Evolutionary conservation across 208 protist species (phyloP).

Genomic region (Leishmania arabica): DNA sequence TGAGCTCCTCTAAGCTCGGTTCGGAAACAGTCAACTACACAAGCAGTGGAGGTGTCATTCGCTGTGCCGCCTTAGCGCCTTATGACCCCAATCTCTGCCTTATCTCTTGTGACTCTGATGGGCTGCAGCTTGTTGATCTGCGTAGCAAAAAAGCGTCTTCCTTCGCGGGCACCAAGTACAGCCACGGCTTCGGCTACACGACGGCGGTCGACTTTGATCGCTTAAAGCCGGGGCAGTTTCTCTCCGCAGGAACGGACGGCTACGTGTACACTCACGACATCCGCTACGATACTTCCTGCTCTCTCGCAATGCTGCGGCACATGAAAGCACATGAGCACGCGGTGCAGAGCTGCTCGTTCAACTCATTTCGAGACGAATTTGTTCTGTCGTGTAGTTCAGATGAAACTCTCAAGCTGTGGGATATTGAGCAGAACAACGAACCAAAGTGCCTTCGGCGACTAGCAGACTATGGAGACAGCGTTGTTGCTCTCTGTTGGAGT

Average conservation of each 20-base stretch:
- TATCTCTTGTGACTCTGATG: conserved; percentile 38
- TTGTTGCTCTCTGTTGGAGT: conserved; percentile 82
- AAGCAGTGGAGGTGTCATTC: conserved; percentile 25
- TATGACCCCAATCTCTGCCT: conserved; percentile 73
- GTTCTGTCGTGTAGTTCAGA: conserved; percentile 78
- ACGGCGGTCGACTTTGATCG: conserved; percentile 72
- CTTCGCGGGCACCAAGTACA: conserved; percentile 25
- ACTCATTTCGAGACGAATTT: conserved; percentile 85
- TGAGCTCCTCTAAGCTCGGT: conserved; percentile 43
- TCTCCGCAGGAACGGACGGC: conserved; percentile 76
- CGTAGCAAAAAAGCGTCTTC: conserved; percentile 44
- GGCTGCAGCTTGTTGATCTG: conserved; percentile 66
- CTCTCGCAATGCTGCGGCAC: conserved; percentile 1
- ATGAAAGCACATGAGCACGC: conserved; percentile 76
- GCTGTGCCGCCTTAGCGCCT: conserved; percentile 62
- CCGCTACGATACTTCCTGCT: conserved; percentile 35
- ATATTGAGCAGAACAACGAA: conserved; percentile 37
- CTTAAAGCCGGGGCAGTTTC: conserved; percentile 53
- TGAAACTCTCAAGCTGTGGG: conserved; percentile 82
- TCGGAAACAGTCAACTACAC: conserved; percentile 38
- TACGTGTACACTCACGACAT: conserved; percentile 76
- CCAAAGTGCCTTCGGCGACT: conserved; percentile 52
- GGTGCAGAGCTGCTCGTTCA: conserved; percentile 65
- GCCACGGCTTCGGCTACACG: conserved; percentile 65
- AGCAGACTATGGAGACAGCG: conserved; percentile 76